Base-by-base conservation (phyloP, 2,329 filamentous ascomycete species). In the Passalora sequoiae region DNA sequence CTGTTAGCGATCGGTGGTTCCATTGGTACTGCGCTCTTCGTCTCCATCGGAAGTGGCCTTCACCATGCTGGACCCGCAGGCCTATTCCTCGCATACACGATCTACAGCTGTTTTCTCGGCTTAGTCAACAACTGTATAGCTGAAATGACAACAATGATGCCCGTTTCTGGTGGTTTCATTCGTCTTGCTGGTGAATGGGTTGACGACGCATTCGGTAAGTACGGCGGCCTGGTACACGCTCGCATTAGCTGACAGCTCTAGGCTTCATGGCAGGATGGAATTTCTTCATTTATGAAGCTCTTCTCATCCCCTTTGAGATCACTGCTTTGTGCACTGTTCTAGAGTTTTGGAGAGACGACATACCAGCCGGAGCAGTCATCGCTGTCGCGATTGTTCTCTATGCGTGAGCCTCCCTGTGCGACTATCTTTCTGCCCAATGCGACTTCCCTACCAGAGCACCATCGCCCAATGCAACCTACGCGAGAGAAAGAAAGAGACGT, bases 131-230 rank as follows among this genome's bases (percentile, higher is more conserved):
- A 81, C 56, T 75, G 71, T 44, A 70, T 81, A 49, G 79, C 80
- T n/a, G 80, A 84, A 60, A 83, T 84, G 80, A 49, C 45, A 13
- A 38, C 42, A 8, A 24, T 43, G 33, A 46, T 46, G 46, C 49
- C 49, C n/a, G 45, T 51, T n/a, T 48, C 49, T 44, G 49, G 49
- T 35, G 49, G 75, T 4, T 83, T 81, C 58, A 74, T 83, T 50
- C 78, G 80, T 46, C 70, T 83, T 56, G 78, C 78, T 4, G 78
- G 79, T 16, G 69, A 78, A 52, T 84, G 78, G 77, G 77, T 78
- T 10, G 80, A 83, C 59, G 78, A 83, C 13, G 71, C 80, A 9
- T 67, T 78, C 20, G 45, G 38, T 35, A 20, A 35, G 39, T 12
- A 24, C 9, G n/a, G n/a, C n/a, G n/a, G n/a, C n/a, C n/a, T n/a